Conservation (phyloP, 78 protist genomes). For the Anaeramoeba flamelloides region DNA sequence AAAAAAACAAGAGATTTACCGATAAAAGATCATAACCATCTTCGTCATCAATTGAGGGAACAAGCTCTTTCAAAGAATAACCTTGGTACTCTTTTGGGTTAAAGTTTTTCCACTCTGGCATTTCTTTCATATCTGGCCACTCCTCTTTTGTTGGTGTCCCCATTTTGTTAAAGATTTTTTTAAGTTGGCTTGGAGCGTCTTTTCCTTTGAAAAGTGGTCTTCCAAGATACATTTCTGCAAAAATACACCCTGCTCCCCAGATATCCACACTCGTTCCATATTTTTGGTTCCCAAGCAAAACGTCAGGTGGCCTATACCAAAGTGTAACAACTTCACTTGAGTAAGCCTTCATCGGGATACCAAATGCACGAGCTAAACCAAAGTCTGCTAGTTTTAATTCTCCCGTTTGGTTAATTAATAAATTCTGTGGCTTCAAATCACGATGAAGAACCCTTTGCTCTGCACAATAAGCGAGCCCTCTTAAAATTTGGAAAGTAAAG, state of each 20-base stretch:
- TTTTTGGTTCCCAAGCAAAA: background rate
- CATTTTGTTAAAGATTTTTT: background rate
- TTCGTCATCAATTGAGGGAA: background rate
- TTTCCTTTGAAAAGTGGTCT: background rate
- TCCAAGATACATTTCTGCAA: background rate
- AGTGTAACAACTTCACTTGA: background rate
- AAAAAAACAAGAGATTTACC: too few relatives aligned
- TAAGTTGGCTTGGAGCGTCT: background rate
- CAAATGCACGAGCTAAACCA: background rate
- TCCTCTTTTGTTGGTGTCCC: background rate
- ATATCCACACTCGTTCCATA: background rate
- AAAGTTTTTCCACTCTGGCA: background rate
- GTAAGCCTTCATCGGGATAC: background rate
- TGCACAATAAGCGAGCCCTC: constrained; percentile 90
- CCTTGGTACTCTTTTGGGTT: background rate
- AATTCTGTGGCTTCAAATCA: constrained; percentile 96
- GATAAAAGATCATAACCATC: background rate
- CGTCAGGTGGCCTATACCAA: background rate
- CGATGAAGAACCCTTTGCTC: constrained; percentile 85
- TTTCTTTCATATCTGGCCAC: background rate
- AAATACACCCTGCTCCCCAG: background rate
- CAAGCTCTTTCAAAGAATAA: background rate
- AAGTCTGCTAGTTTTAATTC: background rate
- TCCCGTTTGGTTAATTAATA: background rate
- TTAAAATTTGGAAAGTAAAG: constrained; percentile 69